Base-by-base conservation (phyloP, 495 filamentous ascomycete species). In the Aspergillus sclerotiicarbonarius region DNA sequence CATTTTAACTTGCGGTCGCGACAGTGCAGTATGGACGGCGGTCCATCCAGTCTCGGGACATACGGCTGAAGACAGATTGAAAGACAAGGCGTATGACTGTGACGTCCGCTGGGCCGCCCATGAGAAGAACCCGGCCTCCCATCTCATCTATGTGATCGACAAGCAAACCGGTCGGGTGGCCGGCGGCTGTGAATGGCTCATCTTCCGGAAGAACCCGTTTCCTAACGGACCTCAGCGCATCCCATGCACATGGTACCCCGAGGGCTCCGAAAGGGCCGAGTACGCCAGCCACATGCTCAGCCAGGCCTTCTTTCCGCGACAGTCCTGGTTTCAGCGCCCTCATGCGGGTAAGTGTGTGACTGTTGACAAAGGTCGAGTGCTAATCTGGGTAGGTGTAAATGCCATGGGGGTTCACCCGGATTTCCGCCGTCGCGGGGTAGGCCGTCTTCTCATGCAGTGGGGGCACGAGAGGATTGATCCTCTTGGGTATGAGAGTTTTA, bases 171-270 rank as follows among this genome's bases (percentile, higher is more conserved):
- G 56, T 18, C 52, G 63, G 21, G 68, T 70, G 0, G 51, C 54
- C 25, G 75, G 72, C 5, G 74, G 75, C 18, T 74, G 73, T 39
- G 55, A 62, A 56, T 76, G 74, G 69, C 52, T 70, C 13, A 62
- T 75, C 12, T 51, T 64, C 4, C 59, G 70, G 45, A 9, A 61
- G 3, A 62, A 62, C 35, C 60, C 60, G 1, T 62, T 62, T 46
- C 60, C 60, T 13, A 53, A 56, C 18, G 60, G 60, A 8, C 60
- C 56, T 6, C 52, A 59, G 6, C 51, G 52, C 10, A 47, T 62
- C 6, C 43, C 54, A 9, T 62, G 56, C 21, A 62, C 56, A 2
- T 59, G 60, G 56, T 62, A 62, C 37, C 56, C 60, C 10, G 60
- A 58, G 21, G 60, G 60, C 4, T 52, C 51, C 0, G 52, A 59